Evolutionary conservation across 805 yeast species (phyloP).

Genomic region (Sugiyamaella mastotermitis): DNA sequence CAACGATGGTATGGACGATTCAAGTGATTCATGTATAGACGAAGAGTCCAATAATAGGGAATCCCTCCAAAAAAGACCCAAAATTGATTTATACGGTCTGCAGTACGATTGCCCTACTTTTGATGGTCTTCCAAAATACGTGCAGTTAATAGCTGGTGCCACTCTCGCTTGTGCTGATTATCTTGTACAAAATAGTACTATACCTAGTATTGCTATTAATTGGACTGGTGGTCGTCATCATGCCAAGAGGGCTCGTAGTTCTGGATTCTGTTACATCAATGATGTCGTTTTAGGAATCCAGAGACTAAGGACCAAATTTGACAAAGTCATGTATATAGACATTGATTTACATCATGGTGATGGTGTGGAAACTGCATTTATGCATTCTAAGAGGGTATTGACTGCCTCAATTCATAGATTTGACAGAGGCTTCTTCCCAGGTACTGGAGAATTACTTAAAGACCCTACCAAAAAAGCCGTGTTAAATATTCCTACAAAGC

Average conservation of each 20-base stretch:
- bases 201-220: conserved; percentile 44
- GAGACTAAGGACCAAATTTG: conserved; percentile 40
- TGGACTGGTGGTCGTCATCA: conserved; percentile 85
- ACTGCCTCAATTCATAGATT: conserved; percentile 60
- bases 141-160: conserved; percentile 48
- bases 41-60: conserved; percentile 9
- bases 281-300: conserved; percentile 57
- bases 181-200: conserved; percentile 17
- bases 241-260: conserved; percentile 45
- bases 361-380: conserved; percentile 66
- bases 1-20: conserved; percentile 9
- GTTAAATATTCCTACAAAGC: conserved; percentile 50
- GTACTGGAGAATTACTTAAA: conserved; percentile 42
- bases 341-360: conserved; percentile 78
- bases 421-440: conserved; percentile 69
- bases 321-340: conserved; percentile 55
- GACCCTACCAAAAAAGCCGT: conserved; percentile 36
- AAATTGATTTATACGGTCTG: conserved; percentile 44
- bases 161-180: conserved; percentile 45
- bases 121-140: conserved; percentile 46
- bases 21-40: neutral
- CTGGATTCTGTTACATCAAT: conserved; percentile 71
- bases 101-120: conserved; percentile 61
- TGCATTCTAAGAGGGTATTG: conserved; percentile 46
- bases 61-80: neutral